These are phyloP conservation scores for Colletotrichum sp. DNA, from an alignment of 2,329 filamentous ascomycete species.

Conservation along the genomic window DNA sequence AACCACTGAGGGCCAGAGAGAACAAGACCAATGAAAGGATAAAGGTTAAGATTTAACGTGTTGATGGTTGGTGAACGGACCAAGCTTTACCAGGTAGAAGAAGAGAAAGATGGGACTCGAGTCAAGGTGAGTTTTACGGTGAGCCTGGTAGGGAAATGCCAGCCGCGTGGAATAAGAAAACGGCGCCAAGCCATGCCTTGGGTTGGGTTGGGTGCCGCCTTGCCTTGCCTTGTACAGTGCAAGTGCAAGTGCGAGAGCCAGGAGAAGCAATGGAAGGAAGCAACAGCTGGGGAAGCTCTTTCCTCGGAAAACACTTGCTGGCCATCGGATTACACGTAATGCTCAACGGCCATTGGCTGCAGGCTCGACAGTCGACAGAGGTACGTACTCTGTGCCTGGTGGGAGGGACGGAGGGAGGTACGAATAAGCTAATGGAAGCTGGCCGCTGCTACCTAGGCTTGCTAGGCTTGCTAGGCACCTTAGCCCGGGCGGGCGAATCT, in stretches of 20 bases:
- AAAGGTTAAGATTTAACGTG: background rate
- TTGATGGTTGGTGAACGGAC: background rate
- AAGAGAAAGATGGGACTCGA: background rate
- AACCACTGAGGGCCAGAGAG: background rate
- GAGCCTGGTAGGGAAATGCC: background rate
- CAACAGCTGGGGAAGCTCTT: background rate
- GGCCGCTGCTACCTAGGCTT: background rate
- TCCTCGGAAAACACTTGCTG: background rate
- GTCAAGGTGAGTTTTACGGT: background rate
- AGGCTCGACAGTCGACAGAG: background rate
- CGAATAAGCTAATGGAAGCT: background rate
- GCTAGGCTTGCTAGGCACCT: background rate
- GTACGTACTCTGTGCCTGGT: background rate
- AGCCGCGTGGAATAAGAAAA: constrained; percentile 1
- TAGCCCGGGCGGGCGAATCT: background rate
- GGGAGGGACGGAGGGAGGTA: background rate
- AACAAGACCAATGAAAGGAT: background rate
- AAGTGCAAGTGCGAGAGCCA: no score
- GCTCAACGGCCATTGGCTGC: background rate
- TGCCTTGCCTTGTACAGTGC: no score
- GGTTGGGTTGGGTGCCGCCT: no score
- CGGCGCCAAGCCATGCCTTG: background rate
- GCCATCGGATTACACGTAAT: background rate
- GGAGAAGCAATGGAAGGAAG: no score
- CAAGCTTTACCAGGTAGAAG: background rate